Percentiles rank a stretch among this genome's conserved stretches.
These are phyloP conservation scores for Penicillium arizonense DNA, from an alignment of 495 filamentous ascomycete species.

Conservation along the genomic window DNA sequence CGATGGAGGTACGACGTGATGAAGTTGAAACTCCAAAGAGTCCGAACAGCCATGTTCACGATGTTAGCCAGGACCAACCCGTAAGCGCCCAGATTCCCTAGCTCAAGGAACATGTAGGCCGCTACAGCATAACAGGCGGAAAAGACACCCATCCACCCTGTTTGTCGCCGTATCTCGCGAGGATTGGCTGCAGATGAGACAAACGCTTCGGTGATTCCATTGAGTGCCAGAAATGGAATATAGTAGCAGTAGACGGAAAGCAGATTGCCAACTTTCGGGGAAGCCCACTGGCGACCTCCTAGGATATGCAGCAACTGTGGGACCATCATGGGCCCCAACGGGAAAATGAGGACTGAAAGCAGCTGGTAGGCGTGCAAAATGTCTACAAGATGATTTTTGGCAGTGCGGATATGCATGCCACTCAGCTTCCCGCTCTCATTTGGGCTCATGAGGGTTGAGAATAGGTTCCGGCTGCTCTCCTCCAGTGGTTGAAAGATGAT, in stretches of 20 bases:
- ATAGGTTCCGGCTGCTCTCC: slow-evolving; percentile 83
- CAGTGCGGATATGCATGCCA: slow-evolving; percentile 16
- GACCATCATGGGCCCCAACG: slow-evolving; percentile 70
- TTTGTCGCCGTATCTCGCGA: slow-evolving; percentile 68
- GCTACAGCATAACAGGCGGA: slow-evolving; percentile 67
- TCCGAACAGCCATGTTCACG: slow-evolving; percentile 81
- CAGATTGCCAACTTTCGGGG: slow-evolving; percentile 61
- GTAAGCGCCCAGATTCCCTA: slow-evolving; percentile 64
- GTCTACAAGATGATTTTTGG: slow-evolving; percentile 34
- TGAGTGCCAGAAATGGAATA: slow-evolving; percentile 87
- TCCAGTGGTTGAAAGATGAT: slow-evolving; percentile 94
- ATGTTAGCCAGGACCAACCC: slow-evolving; percentile 83
- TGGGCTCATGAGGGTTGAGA: slow-evolving; percentile 62
- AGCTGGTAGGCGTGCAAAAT: slow-evolving; percentile 49
- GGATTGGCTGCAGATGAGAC: slow-evolving; percentile 78
- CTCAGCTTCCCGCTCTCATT: slow-evolving; percentile 17
- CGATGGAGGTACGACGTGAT: slow-evolving; percentile 60
- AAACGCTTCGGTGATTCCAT: slow-evolving; percentile 90
- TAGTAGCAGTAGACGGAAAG: slow-evolving; percentile 84
- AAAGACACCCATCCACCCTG: slow-evolving; percentile 77
- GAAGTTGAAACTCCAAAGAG: slow-evolving; percentile 74
- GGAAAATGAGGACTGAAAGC: slow-evolving; percentile 61
- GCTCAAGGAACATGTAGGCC: slow-evolving; percentile 66
- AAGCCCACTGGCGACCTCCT: slow-evolving; percentile 70
- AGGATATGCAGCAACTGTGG: slow-evolving; percentile 68